A percentile compares a stretch with the other conserved stretches of the same genome.
Evolutionary conservation across 1,284 basidiomycete genomes (phyloP).

Genomic region (Melanopsichium pennsylvanicum): DNA sequence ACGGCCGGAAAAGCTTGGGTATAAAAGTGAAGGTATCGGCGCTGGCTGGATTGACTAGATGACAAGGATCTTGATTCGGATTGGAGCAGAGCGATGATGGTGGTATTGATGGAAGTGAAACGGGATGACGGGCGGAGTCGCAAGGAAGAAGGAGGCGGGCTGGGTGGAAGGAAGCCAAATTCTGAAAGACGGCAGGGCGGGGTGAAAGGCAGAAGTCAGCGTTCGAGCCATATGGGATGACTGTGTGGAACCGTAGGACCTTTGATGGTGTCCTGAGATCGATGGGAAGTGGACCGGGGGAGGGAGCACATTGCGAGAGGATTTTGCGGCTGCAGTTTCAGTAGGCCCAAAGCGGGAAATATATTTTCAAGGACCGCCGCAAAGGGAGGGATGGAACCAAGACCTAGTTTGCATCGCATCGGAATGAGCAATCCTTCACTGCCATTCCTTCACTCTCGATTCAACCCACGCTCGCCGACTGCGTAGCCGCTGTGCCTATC

Average conservation of each 20-base stretch:
- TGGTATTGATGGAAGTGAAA: background rate
- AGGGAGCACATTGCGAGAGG: too few relatives aligned
- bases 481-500: too few relatives aligned
- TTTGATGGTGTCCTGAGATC: slow-evolving; percentile 3
- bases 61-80: too few relatives aligned
- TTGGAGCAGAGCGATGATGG: too few relatives aligned
- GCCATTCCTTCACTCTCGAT: too few relatives aligned
- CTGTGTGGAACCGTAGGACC: background rate
- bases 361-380: slow-evolving; percentile 13
- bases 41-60: background rate
- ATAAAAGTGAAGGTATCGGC: background rate
- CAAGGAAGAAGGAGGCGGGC: background rate
- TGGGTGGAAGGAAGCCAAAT: too few relatives aligned
- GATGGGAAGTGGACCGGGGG: too few relatives aligned
- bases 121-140: background rate
- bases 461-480: too few relatives aligned
- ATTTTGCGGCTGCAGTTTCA: too few relatives aligned
- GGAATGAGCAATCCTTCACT: too few relatives aligned
- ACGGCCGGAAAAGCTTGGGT: background rate
- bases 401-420: too few relatives aligned
- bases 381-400: too few relatives aligned
- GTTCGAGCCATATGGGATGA: slow-evolving; percentile 7
- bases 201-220: slow-evolving; percentile 1
- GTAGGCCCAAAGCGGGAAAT: slow-evolving; percentile 19
- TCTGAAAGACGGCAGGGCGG: background rate